A percentile compares a stretch with the other conserved stretches of the same genome.
Evolutionary conservation across 768 basidiomycete species (phyloP).

Genomic region (Trametes coccinea): DNA sequence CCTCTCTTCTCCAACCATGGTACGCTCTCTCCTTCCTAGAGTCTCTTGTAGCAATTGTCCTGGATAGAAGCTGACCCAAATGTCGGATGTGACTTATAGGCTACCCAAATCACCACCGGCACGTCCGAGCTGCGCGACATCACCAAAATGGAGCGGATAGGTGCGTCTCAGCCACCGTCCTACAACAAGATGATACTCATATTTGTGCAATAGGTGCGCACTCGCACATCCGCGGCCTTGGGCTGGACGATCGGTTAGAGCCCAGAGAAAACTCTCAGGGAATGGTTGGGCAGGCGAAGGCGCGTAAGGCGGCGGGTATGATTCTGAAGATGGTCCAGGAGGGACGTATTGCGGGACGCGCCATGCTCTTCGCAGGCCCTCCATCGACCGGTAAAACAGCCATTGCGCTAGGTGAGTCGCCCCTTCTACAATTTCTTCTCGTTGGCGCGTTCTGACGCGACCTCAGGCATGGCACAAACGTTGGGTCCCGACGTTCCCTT

Average conservation of each 20-base stretch:
- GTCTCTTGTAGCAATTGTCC: not conserved
- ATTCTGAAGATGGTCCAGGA: constrained; percentile 98
- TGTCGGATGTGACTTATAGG: constrained; percentile 34
- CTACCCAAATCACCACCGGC: constrained; percentile 75
- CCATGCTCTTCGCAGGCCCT: constrained; percentile 96
- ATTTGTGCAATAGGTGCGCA: constrained; percentile 61
- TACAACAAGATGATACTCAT: not conserved
- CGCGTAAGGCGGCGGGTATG: constrained; percentile 96
- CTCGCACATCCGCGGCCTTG: constrained; percentile 94
- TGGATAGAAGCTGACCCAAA: not conserved
- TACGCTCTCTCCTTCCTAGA: constrained; percentile 15
- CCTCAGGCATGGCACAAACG: constrained; percentile 87
- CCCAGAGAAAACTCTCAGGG: constrained; percentile 88
- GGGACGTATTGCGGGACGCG: constrained; percentile 91
- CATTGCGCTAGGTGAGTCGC: constrained; percentile 79
- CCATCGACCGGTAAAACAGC: constrained; percentile 98
- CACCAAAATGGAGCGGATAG: constrained; percentile 93
- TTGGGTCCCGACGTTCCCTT: constrained; percentile 95
- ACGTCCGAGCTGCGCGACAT: constrained; percentile 82
- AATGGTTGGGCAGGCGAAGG: constrained; percentile 96
- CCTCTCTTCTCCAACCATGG: constrained; percentile 28
- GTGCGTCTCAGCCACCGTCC: constrained; percentile 36
- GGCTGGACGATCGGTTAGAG: constrained; percentile 89
- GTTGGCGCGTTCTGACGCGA: not conserved
- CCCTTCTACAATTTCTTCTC: not conserved